These are phyloP conservation scores for Microthlaspi erraticum DNA, from an alignment of 345 rosid species.

Conservation along the genomic window DNA sequence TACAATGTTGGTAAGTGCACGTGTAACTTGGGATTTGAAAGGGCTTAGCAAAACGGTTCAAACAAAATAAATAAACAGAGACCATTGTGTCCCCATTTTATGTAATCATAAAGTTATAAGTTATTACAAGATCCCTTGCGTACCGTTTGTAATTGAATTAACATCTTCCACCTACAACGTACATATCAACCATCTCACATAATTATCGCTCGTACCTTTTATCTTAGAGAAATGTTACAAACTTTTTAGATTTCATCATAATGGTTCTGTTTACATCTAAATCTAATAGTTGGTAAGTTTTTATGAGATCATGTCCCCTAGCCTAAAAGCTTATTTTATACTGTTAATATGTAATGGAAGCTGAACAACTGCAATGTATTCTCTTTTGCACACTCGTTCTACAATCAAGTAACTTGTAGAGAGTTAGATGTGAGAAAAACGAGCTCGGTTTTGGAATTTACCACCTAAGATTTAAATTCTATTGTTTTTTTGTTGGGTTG, in stretches of 20 bases:
- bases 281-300: too few relatives aligned
- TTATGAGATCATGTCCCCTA: too few relatives aligned
- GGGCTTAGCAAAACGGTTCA: slow-evolving; percentile 14
- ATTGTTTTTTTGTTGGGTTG: background rate
- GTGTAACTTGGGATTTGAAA: slow-evolving; percentile 21
- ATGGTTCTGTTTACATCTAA: background rate
- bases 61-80: slow-evolving; percentile 12
- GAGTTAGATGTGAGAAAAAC: slow-evolving; percentile 14
- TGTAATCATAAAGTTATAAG: slow-evolving; percentile 14
- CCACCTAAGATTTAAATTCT: background rate
- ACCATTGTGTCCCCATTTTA: slow-evolving; percentile 29
- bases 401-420: slow-evolving; percentile 14
- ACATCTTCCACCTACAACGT: slow-evolving; percentile 31
- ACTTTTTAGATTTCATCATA: background rate
- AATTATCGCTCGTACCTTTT: background rate
- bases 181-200: slow-evolving; percentile 4
- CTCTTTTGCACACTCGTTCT: slow-evolving; percentile 17
- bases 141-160: slow-evolving; percentile 13
- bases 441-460: slow-evolving; percentile 7
- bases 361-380: slow-evolving; percentile 23
- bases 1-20: slow-evolving; percentile 16
- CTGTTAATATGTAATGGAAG: too few relatives aligned
- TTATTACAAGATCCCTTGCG: background rate
- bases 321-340: too few relatives aligned
- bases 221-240: background rate